Evolutionary conservation across 257 asterid genomes (phyloP).

Genomic region (Ehretia macrophylla): DNA sequence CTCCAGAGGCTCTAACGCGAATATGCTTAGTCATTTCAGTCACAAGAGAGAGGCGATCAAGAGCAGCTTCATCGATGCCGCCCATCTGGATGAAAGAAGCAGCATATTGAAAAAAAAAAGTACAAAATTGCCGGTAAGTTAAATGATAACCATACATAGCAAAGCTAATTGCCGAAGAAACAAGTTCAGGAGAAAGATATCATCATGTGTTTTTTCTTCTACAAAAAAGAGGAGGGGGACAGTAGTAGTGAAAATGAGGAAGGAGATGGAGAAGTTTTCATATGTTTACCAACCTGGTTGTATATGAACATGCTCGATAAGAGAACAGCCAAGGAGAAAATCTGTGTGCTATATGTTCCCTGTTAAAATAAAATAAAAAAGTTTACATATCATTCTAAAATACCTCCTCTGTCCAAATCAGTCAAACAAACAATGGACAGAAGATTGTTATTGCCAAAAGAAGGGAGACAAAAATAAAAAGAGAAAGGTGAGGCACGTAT

Average conservation of each 20-base stretch:
- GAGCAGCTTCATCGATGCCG: constrained; percentile 98
- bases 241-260: too few relatives aligned
- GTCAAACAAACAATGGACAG: neutral
- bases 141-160: too few relatives aligned
- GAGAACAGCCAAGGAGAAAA: constrained; percentile 95
- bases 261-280: too few relatives aligned
- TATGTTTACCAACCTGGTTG: constrained; percentile 90
- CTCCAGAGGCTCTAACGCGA: constrained; percentile 92
- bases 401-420: neutral
- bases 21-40: constrained; percentile 99
- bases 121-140: neutral
- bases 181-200: too few relatives aligned
- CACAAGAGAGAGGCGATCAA: constrained; percentile 96
- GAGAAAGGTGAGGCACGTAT: too few relatives aligned
- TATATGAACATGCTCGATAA: constrained; percentile 93
- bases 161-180: too few relatives aligned
- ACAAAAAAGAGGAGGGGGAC: too few relatives aligned
- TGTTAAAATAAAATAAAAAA: constrained; percentile 29
- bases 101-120: neutral
- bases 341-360: constrained; percentile 98
- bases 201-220: too few relatives aligned
- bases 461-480: too few relatives aligned
- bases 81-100: constrained; percentile 68
- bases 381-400: constrained; percentile 3
- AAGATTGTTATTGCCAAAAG: too few relatives aligned